Evolutionary conservation across 169 alveolate species (phyloP), one percentile per base, ranked within the genome.

Genomic region (Fabrea salina): DNA sequence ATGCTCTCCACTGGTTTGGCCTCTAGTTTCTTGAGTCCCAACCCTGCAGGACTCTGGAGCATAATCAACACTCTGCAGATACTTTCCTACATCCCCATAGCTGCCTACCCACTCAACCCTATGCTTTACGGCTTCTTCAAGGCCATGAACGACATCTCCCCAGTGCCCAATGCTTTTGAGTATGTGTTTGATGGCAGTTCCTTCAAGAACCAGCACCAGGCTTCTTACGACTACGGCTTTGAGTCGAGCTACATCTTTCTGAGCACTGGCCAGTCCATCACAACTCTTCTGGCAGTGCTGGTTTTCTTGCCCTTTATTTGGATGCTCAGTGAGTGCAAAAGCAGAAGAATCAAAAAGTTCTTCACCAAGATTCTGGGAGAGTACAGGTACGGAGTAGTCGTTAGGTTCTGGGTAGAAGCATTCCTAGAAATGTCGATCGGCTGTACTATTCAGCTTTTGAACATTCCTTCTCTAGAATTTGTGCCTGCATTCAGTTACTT

Each of bases 401-500:
- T 66, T 5, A 66, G 76, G n/a, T 66, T 66, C 41, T 66, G 76
- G n/a, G 41, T 66, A 37, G 4, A 32, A 16, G n/a, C 27, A 11
- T 66, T 37, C 41, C 61, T 66, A 66, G 76, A 66, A 22, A n/a
- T 41, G 33, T 51, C 47, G 56, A 22, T 66, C 41, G 51, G 37
- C 8, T 25, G 58, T 1, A 19, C 41, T 37, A 27, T 66, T 11
- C 35, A 41, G 16, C n/a, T 66, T 66, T 5, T 27, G 0, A 27
- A 30, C 16, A n/a, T n/a, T n/a, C n/a, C n/a, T n/a, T n/a, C n/a
- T n/a, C n/a, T n/a, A n/a, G n/a, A n/a, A n/a, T n/a, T n/a, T n/a
- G n/a, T n/a, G n/a, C n/a, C n/a, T n/a, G n/a, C n/a, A n/a, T n/a
- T n/a, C n/a, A n/a, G 71, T 7, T 2, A 4, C n/a, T n/a, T n/a